Conservation (phyloP, 2,329 filamentous ascomycete species). For the Aspergillus sp. region DNA sequence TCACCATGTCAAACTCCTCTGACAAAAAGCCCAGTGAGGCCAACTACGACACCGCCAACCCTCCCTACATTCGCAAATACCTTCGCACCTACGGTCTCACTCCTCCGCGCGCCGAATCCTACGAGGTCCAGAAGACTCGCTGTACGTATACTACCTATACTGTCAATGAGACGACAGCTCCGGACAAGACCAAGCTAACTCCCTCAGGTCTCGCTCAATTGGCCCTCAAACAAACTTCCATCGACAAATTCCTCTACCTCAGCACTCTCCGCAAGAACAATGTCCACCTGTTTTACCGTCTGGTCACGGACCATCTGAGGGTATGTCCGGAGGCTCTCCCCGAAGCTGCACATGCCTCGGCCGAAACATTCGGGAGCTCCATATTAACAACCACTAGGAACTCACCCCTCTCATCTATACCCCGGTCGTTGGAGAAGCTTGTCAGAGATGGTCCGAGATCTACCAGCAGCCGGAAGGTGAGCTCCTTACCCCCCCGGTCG, state of each 20-base stretch:
- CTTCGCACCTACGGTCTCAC: slow-evolving; percentile 51
- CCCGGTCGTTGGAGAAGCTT: slow-evolving; percentile 78
- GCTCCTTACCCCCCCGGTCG: slow-evolving; percentile 13
- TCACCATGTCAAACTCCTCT: slow-evolving; percentile 1
- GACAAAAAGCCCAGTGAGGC: slow-evolving; percentile 31
- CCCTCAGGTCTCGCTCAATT: slow-evolving; percentile 43
- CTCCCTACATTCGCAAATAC: slow-evolving; percentile 50
- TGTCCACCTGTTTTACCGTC: slow-evolving; percentile 52
- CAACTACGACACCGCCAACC: slow-evolving; percentile 50
- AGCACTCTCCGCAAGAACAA: slow-evolving; percentile 51
- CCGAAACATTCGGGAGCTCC: neutral
- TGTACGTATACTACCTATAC: slow-evolving; percentile 27
- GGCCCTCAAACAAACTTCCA: slow-evolving; percentile 44
- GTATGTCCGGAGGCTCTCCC: slow-evolving; percentile 23
- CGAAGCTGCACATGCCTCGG: slow-evolving; percentile 3
- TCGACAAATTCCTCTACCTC: slow-evolving; percentile 51
- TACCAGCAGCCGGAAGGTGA: slow-evolving; percentile 88
- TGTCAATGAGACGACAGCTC: no score
- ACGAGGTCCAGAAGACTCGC: slow-evolving; percentile 49
- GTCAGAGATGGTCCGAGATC: slow-evolving; percentile 90
- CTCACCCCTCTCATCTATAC: slow-evolving; percentile 51
- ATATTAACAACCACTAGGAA: slow-evolving; percentile 32
- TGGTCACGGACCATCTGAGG: slow-evolving; percentile 47
- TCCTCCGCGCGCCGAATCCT: slow-evolving; percentile 48
- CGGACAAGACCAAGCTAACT: neutral